phyloP scores from a whole-genome alignment of 2,329 filamentous ascomycete genomes.

The Helotiales sp. region DNA sequence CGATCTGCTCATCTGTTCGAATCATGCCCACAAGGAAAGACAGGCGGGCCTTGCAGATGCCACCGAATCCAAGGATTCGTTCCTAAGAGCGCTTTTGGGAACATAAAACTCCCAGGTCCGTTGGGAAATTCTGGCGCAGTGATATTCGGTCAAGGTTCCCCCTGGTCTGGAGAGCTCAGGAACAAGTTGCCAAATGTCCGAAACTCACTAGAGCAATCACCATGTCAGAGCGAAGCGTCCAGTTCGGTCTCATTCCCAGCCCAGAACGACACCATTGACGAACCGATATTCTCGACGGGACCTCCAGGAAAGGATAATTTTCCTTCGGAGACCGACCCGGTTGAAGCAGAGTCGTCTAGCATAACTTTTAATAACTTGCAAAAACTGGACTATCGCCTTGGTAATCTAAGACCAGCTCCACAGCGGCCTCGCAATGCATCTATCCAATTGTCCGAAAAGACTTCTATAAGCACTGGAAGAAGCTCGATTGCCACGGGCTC shows the following conservation, averaged over 20 bases:
- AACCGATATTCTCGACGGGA: not conserved
- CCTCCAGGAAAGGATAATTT: not conserved
- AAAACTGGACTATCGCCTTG: not conserved
- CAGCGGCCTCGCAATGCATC: not conserved
- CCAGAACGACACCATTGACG: not conserved
- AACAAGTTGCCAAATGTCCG: not conserved
- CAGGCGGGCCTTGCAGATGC: not conserved
- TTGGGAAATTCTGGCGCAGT: not conserved
- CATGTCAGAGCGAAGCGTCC: not conserved
- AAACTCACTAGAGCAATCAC: not conserved
- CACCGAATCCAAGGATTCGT: not conserved
- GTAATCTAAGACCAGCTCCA: not conserved
- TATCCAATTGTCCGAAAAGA: not conserved
- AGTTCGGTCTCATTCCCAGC: not conserved
- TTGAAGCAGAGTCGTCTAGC: not conserved
- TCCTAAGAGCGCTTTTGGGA: not conserved
- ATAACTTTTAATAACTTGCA: not conserved
- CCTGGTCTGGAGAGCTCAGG: not conserved
- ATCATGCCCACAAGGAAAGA: not conserved
- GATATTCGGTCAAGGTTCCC: not conserved
- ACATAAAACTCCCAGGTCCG: not conserved
- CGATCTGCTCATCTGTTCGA: not conserved
- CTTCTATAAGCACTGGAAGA: not conserved
- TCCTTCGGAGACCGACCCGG: not conserved
- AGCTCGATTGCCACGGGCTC: not conserved